Percentiles rank a stretch among this genome's conserved stretches.
These are phyloP conservation scores for Begonia masoniana DNA, from an alignment of 306 rosid species.

Conservation along the genomic window DNA sequence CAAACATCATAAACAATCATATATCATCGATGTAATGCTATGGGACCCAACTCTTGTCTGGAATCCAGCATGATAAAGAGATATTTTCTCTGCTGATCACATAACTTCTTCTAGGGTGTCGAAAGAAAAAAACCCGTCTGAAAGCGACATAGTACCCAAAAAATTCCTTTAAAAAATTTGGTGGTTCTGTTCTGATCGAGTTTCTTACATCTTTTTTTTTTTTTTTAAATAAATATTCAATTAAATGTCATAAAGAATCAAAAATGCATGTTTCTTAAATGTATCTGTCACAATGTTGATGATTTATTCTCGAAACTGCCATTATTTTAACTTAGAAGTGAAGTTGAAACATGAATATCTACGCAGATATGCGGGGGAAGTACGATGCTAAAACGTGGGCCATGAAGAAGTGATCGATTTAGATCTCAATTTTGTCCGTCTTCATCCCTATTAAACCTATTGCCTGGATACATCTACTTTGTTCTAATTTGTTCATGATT, in stretches of 20 bases:
- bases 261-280: background rate
- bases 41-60: slow-evolving; percentile 27
- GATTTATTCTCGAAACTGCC: too few species aligned
- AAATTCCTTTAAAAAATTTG: too few species aligned
- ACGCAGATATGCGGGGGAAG: slow-evolving; percentile 1
- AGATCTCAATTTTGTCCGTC: too few species aligned
- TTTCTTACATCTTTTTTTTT: background rate
- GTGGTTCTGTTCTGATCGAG: too few species aligned
- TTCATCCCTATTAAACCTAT: too few species aligned
- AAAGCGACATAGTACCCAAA: too few species aligned
- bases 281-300: too few species aligned
- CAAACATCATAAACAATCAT: slow-evolving; percentile 50
- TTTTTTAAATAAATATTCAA: background rate
- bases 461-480: too few species aligned
- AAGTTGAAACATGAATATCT: slow-evolving; percentile 49
- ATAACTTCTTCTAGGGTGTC: too few species aligned
- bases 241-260: background rate
- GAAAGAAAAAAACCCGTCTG: too few species aligned
- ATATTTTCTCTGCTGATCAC: background rate
- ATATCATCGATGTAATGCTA: slow-evolving; percentile 57
- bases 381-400: slow-evolving; percentile 69
- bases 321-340: background rate
- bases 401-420: slow-evolving; percentile 24
- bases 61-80: slow-evolving; percentile 11
- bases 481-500: too few species aligned